Percentiles rank a stretch among this genome's conserved stretches.
Evolutionary conservation across 2,329 filamentous ascomycete genomes (phyloP).

Genomic region (Aspergillus pseudoterreus): DNA sequence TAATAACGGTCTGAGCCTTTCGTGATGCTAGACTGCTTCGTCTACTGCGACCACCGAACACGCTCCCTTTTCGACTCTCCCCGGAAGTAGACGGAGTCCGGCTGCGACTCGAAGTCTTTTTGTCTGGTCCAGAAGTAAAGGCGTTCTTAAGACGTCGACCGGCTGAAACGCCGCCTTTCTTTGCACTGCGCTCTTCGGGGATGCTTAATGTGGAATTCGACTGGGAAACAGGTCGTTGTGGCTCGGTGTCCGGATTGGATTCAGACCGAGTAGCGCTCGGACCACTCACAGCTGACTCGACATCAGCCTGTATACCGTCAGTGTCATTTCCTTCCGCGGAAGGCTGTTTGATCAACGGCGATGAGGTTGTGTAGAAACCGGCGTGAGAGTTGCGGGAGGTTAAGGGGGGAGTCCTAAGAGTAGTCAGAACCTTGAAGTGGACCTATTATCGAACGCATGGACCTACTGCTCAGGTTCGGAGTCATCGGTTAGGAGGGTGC

Average conservation of each 20-base stretch:
- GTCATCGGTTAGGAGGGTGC: conserved; percentile 32
- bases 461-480: conserved; percentile 41
- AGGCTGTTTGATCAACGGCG: conserved; percentile 61
- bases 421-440: conserved; percentile 19
- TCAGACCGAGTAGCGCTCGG: conserved; percentile 30
- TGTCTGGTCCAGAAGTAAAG: conserved; percentile 53
- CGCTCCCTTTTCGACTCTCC: conserved; percentile 38
- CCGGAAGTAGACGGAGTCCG: conserved; percentile 40
- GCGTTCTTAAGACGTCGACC: conserved; percentile 68
- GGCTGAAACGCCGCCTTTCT: conserved; percentile 64
- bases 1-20: conserved; percentile 21
- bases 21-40: conserved; percentile 34
- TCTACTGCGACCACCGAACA: conserved; percentile 34
- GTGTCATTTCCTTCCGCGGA: conserved; percentile 41
- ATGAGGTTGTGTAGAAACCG: conserved; percentile 66
- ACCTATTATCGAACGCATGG: neutral
- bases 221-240: conserved; percentile 23
- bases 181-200: conserved; percentile 33
- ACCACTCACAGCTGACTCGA: conserved; percentile 26
- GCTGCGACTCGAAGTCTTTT: conserved; percentile 50
- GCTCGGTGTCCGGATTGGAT: conserved; percentile 40
- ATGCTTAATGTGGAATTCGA: conserved; percentile 28
- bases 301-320: conserved; percentile 24
- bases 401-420: conserved; percentile 43
- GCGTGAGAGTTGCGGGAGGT: conserved; percentile 62